phyloP scores from a whole-genome alignment of 2,329 filamentous ascomycete species.

The Colletotrichum sp. region DNA sequence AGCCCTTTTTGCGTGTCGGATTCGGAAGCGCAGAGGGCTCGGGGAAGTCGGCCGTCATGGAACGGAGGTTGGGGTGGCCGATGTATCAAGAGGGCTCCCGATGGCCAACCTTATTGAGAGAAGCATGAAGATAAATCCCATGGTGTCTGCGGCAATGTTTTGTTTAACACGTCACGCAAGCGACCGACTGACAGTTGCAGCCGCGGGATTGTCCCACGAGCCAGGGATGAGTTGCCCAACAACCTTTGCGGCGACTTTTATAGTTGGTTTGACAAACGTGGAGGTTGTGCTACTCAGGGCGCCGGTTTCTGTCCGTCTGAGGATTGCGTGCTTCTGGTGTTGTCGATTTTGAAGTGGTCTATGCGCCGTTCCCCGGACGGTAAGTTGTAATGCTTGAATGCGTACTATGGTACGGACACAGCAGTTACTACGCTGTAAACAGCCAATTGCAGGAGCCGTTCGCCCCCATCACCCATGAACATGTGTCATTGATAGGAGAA shows the following conservation, averaged over 20 bases:
- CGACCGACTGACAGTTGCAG: background rate
- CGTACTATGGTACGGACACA: no score
- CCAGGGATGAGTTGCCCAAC: background rate
- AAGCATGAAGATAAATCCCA: background rate
- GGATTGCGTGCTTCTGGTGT: background rate
- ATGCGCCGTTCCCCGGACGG: background rate
- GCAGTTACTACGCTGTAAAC: background rate
- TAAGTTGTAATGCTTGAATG: background rate
- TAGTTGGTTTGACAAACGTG: slow-evolving; percentile 11
- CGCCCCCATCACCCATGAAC: background rate
- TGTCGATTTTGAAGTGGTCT: background rate
- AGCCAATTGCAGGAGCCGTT: background rate
- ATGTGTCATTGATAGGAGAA: slow-evolving; percentile 3
- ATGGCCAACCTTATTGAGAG: slow-evolving; percentile 5
- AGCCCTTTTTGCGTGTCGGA: background rate
- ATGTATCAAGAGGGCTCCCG: slow-evolving; percentile 3
- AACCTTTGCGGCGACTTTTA: slow-evolving; percentile 9
- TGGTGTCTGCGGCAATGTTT: background rate
- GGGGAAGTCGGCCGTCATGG: background rate
- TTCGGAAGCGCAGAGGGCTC: background rate
- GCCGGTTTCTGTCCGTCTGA: background rate
- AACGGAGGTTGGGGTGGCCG: background rate
- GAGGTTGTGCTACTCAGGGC: background rate
- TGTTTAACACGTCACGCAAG: background rate
- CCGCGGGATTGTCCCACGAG: background rate